These are phyloP conservation scores for Sphagnum contortum DNA, from an alignment of 225 moss, liverwort and hornwort species.

Conservation along the genomic window DNA sequence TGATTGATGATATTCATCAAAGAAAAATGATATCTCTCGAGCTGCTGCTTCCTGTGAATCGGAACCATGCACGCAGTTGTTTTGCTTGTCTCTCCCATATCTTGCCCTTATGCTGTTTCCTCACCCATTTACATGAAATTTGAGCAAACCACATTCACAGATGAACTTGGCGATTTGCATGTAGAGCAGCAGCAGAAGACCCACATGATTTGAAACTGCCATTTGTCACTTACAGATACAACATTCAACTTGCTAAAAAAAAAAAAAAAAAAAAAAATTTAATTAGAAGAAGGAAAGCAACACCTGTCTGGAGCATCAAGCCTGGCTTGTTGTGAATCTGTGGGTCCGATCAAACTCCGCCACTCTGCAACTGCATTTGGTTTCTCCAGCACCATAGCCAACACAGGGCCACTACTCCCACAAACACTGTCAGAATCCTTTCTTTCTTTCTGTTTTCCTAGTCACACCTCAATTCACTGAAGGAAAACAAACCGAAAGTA, in stretches of 20 bases:
- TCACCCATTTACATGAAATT: not conserved
- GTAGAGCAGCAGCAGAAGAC: no score
- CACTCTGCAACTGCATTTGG: constrained; percentile 24
- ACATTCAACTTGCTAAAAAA: not conserved
- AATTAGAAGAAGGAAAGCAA: not conserved
- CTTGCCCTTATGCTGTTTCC: constrained; percentile 25
- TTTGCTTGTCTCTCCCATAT: constrained; percentile 30
- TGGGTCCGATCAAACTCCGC: constrained; percentile 40
- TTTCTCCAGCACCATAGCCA: constrained; percentile 30
- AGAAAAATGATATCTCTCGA: constrained; percentile 21
- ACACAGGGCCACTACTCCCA: constrained; percentile 27
- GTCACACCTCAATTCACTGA: no score
- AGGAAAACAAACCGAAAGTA: not conserved
- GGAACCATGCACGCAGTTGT: constrained; percentile 44
- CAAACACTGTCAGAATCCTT: not conserved
- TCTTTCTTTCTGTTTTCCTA: no score
- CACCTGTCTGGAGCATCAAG: constrained; percentile 29
- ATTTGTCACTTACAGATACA: not conserved
- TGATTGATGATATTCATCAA: constrained; percentile 1
- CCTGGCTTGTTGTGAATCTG: constrained; percentile 35
- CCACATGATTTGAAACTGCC: no score
- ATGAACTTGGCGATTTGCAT: not conserved
- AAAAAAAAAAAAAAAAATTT: not conserved
- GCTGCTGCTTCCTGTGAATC: constrained; percentile 31
- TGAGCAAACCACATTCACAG: not conserved